Percentiles rank a stretch among this genome's conserved stretches.
phyloP scores from a whole-genome alignment of 2,329 filamentous ascomycete species.

The Trematosphaeria pertusa region DNA sequence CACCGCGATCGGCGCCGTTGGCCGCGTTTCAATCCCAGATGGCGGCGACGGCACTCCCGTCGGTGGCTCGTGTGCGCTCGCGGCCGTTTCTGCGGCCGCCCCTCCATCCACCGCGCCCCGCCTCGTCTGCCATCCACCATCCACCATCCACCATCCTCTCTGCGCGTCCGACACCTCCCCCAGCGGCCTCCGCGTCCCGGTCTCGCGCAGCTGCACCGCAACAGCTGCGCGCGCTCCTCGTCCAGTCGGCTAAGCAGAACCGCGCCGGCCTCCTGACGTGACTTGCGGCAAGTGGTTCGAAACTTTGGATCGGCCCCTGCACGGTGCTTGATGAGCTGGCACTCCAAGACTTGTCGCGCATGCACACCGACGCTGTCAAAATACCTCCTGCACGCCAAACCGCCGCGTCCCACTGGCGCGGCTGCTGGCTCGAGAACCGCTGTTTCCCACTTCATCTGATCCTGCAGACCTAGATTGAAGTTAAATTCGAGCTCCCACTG shows the following conservation, averaged over 20 bases:
- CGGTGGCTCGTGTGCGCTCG: conserved; percentile 15
- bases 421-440: conserved; percentile 25
- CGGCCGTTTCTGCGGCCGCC: conserved; percentile 30
- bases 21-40: conserved; percentile 18
- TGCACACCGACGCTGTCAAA: conserved; percentile 37
- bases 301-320: conserved; percentile 12
- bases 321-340: conserved; percentile 44
- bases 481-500: conserved; percentile 19
- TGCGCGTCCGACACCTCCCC: conserved; percentile 5
- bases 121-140: not conserved
- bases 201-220: conserved; percentile 11
- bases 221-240: conserved; percentile 3
- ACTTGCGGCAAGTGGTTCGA: conserved; percentile 28
- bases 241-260: conserved; percentile 25
- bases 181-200: conserved; percentile 11
- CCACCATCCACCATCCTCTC: conserved; percentile 8
- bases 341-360: conserved; percentile 34
- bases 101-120: conserved; percentile 6
- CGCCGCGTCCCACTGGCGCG: conserved; percentile 30
- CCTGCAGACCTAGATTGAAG: conserved; percentile 32
- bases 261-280: conserved; percentile 28
- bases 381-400: conserved; percentile 33
- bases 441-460: conserved; percentile 38
- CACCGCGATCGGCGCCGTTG: conserved; percentile 16
- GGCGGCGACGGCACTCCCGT: conserved; percentile 19